Evolutionary conservation across 164 flowering plant genomes (phyloP), one percentile per base, ranked within the genome.

Genomic region (Akebia trifoliata): DNA sequence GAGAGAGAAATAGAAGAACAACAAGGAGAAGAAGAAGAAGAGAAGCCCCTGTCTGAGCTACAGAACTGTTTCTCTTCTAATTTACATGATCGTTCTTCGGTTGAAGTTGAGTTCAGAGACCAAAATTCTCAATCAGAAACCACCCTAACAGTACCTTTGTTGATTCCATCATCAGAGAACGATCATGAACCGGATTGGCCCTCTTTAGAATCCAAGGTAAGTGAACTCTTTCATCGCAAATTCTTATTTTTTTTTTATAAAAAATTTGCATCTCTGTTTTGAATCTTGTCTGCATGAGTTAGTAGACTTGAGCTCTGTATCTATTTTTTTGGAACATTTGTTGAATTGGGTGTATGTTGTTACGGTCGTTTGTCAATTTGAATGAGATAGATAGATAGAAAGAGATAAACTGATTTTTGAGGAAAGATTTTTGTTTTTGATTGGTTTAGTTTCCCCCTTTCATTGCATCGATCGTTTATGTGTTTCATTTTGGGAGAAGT

Each of bases 111-210:
- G 21, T 44, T 32, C 26, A 40, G 42, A 28, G 49, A 48, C 34
- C 54, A 50, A 17, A 44, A 20, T 26, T 67, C 59, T 2, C 49
- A 22, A 17, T 38, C 48, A 20, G 71, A 57, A 62, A 68, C 66
- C 63, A 61, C 54, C 63, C 39, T 22, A 7, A 25, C 26, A 20
- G 9, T 50, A 21, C 35, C 62, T 1, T 26, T 48, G 40, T 18
- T 42, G 18, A 3, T 36, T 40, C 25, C 34, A 18, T 15, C 45
- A 32, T 25, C 2, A 21, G 47, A 15, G 30, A 59, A 62, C 14
- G 45, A 54, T 45, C 46, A 20, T 2, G 66, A 49, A 14, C 32
- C 49, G 5, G 55, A 37, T 46, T 45, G 59, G 37, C 53, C 26
- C 3, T 45, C 64, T 11, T 65, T 65, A n/a, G n/a, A n/a, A n/a